Conservation (phyloP, 495 filamentous ascomycete genomes). For the Aspergillus bertholletiae region DNA sequence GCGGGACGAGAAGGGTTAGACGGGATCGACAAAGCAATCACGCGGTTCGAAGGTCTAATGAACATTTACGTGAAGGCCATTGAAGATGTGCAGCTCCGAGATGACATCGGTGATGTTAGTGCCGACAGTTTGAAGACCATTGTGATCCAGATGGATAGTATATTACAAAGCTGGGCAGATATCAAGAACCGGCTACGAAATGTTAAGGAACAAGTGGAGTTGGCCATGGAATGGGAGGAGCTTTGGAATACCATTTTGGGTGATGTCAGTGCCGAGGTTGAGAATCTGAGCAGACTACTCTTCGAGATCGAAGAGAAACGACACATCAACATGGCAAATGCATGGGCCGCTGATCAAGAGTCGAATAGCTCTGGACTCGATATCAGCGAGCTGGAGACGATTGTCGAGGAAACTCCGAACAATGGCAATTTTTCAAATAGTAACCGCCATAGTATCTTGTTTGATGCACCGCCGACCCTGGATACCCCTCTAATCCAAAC, state of each 20-base stretch:
- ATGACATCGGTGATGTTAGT: constrained; percentile 68
- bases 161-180: constrained; percentile 77
- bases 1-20: constrained; percentile 85
- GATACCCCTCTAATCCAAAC: constrained; percentile 52
- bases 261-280: constrained; percentile 88
- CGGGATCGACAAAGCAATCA: constrained; percentile 83
- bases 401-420: constrained; percentile 81
- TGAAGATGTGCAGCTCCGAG: constrained; percentile 78
- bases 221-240: constrained; percentile 99
- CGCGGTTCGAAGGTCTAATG: constrained; percentile 79
- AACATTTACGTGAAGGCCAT: constrained; percentile 87
- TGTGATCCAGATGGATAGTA: constrained; percentile 82
- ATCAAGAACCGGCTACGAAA: constrained; percentile 69
- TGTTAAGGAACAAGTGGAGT: constrained; percentile 86
- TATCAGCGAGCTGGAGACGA: constrained; percentile 86
- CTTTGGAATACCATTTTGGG: constrained; percentile 90
- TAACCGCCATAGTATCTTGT: constrained; percentile 65
- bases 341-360: constrained; percentile 46
- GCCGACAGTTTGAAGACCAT: constrained; percentile 64
- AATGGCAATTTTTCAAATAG: constrained; percentile 42
- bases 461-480: constrained; percentile 55
- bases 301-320: constrained; percentile 97
- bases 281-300: constrained; percentile 73
- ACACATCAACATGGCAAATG: constrained; percentile 59
- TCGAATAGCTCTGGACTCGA: constrained; percentile 62